Evolutionary conservation across 1,284 basidiomycete species (phyloP).

Genomic region (Pisolithus thermaeus): DNA sequence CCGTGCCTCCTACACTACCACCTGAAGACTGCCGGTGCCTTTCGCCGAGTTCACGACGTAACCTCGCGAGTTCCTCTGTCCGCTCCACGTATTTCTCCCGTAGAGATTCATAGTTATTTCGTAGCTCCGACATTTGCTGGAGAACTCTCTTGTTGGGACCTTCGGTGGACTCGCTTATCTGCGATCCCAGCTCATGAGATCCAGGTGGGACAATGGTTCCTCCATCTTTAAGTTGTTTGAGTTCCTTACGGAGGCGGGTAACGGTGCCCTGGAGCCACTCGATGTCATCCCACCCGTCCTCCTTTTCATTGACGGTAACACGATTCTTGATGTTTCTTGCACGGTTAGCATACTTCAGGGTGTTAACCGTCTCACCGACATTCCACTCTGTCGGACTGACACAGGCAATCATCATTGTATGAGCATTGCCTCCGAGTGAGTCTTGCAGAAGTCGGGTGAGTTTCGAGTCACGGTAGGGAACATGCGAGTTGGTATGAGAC

Average conservation of each 20-base stretch:
- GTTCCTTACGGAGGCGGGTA: conserved; percentile 78
- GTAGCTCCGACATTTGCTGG: conserved; percentile 71
- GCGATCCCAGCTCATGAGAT: conserved; percentile 24
- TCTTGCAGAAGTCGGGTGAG: conserved; percentile 93
- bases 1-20: conserved; percentile 65
- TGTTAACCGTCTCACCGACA: conserved; percentile 91
- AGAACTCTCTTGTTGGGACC: conserved; percentile 67
- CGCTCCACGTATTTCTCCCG: conserved; percentile 82
- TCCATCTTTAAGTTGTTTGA: conserved; percentile 71
- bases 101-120: conserved; percentile 77
- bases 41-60: conserved; percentile 72
- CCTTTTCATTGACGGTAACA: conserved; percentile 88
- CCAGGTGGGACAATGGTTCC: conserved; percentile 27
- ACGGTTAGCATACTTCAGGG: conserved; percentile 96
- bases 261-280: conserved; percentile 92
- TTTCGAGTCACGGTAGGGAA: conserved; percentile 97
- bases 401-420: conserved; percentile 99
- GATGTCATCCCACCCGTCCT: conserved; percentile 98
- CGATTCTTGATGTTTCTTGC: conserved; percentile 97
- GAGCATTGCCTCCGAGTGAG: conserved; percentile 96
- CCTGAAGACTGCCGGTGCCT: conserved; percentile 54
- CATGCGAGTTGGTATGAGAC: conserved; percentile 72
- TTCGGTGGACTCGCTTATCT: conserved; percentile 36
- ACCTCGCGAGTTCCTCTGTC: conserved; percentile 79
- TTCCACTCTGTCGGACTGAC: conserved; percentile 96